Evolutionary conservation across 805 yeast genomes (phyloP).

Genomic region (Deakozyma indianensis): DNA sequence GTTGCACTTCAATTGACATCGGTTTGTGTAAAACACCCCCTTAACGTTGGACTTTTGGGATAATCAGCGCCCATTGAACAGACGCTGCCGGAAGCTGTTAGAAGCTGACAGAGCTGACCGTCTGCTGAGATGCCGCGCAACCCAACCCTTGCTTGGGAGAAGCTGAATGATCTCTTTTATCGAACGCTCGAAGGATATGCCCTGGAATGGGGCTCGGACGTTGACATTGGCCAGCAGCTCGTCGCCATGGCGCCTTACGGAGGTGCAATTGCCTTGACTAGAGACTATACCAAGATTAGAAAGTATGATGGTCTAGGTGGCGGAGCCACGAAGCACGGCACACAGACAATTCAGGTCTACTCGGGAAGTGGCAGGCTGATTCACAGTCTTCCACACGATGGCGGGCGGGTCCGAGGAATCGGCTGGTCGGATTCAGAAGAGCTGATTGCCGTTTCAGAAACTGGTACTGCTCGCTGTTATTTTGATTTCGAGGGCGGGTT

Average conservation of each 20-base stretch:
- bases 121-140: constrained; percentile 2
- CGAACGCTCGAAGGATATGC: constrained; percentile 43
- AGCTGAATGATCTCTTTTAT: constrained; percentile 56
- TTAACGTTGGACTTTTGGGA: too few relatives aligned
- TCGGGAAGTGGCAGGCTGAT: constrained; percentile 10
- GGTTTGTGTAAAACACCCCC: too few relatives aligned
- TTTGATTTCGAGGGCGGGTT: constrained; percentile 56
- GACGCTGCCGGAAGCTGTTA: too few relatives aligned
- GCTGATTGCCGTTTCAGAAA: constrained; percentile 38
- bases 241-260: constrained; percentile 38
- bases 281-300: constrained; percentile 19
- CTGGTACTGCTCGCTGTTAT: constrained; percentile 43
- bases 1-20: too few relatives aligned
- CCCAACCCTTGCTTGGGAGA: constrained; percentile 51
- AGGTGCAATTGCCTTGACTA: constrained; percentile 37
- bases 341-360: constrained; percentile 11
- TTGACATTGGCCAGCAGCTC: constrained; percentile 27
- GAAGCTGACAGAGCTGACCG: too few relatives aligned
- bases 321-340: background rate
- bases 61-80: too few relatives aligned
- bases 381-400: constrained; percentile 5
- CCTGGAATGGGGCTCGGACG: constrained; percentile 31
- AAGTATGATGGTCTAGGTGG: constrained; percentile 10
- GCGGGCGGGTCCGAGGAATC: constrained; percentile 38
- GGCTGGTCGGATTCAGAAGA: constrained; percentile 41